These are phyloP conservation scores for Tuber aestivum DNA, from an alignment of 495 filamentous ascomycete species.

Conservation along the genomic window DNA sequence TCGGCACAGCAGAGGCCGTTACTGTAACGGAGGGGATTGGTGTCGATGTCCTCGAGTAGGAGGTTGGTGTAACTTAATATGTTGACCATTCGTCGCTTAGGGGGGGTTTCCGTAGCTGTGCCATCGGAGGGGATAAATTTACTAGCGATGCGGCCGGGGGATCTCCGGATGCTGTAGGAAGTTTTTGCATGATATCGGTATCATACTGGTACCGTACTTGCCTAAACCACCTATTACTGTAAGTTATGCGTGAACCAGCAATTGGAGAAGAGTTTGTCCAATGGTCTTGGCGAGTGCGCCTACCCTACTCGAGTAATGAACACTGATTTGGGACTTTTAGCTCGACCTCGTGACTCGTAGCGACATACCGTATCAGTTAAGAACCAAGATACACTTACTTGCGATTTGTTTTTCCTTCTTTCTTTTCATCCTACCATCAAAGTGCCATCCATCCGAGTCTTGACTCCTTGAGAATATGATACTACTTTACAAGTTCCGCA, in stretches of 20 bases:
- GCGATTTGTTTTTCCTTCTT: too few relatives aligned
- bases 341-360: neutral
- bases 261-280: neutral
- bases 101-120: neutral
- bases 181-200: too few relatives aligned
- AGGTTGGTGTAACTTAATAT: too few relatives aligned
- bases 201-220: too few relatives aligned
- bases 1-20: neutral
- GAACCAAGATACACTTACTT: neutral
- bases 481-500: too few relatives aligned
- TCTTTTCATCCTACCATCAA: neutral
- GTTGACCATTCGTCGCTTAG: neutral
- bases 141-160: neutral
- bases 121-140: neutral
- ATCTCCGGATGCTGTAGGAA: neutral
- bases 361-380: neutral
- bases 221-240: too few relatives aligned
- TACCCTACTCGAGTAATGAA: too few relatives aligned
- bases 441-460: neutral
- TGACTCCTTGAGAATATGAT: neutral
- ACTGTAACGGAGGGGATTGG: neutral
- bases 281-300: neutral
- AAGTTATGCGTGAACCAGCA: neutral
- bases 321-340: too few relatives aligned
- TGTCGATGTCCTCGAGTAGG: neutral